These are phyloP conservation scores for Brassica nigra DNA, from an alignment of 345 rosid genomes.

Conservation along the genomic window DNA sequence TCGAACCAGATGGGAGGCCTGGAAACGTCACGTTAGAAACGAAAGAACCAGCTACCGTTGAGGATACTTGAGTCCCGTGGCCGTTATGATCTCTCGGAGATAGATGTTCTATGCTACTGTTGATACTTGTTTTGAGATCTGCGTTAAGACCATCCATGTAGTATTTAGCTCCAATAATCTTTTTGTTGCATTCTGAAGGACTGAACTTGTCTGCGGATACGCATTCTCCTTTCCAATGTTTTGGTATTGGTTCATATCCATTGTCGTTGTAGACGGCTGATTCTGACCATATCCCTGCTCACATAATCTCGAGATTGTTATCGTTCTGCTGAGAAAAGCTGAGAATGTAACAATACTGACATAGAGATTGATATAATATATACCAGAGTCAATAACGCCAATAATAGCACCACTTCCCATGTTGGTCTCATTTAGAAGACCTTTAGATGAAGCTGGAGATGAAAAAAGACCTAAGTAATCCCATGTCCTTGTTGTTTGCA, in stretches of 20 bases:
- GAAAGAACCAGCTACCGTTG: slow-evolving; percentile 52
- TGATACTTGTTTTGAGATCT: slow-evolving; percentile 39
- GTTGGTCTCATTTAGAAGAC: slow-evolving; percentile 30
- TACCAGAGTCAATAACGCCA: slow-evolving; percentile 45
- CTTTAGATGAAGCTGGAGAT: slow-evolving; percentile 26
- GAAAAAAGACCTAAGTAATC: slow-evolving; percentile 46
- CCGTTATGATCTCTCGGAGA: slow-evolving; percentile 57
- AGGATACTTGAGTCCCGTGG: slow-evolving; percentile 60
- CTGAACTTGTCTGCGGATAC: slow-evolving; percentile 37
- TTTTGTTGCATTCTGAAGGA: slow-evolving; percentile 47
- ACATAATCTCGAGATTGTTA: background rate
- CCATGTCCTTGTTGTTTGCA: slow-evolving; percentile 55
- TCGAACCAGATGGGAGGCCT: slow-evolving; percentile 36
- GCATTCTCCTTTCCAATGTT: slow-evolving; percentile 54
- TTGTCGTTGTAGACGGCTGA: slow-evolving; percentile 44
- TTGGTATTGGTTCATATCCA: slow-evolving; percentile 46
- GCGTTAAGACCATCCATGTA: slow-evolving; percentile 49
- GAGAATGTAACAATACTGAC: background rate
- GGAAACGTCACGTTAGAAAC: slow-evolving; percentile 44
- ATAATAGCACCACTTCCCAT: slow-evolving; percentile 41
- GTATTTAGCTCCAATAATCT: slow-evolving; percentile 57
- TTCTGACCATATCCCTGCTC: slow-evolving; percentile 41
- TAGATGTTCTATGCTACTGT: slow-evolving; percentile 41
- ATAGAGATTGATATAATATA: background rate
- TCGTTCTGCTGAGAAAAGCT: background rate